Evolutionary conservation across 257 asterid genomes (phyloP).

Genomic region (Prunella vulgaris): DNA sequence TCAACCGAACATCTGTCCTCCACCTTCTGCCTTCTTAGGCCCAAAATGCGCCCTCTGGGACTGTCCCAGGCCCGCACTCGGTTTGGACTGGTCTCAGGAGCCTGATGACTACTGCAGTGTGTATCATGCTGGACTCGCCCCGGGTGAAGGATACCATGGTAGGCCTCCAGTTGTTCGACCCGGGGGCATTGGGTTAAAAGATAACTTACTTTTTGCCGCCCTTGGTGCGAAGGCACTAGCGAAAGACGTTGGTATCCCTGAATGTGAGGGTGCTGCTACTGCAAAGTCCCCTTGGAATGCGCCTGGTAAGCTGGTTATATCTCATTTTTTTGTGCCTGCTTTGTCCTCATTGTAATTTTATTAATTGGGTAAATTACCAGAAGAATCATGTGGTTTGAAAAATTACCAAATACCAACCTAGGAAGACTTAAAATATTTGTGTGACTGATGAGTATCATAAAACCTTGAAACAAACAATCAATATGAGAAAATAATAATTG

Average conservation of each 20-base stretch:
- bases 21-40: slow-evolving; percentile 89
- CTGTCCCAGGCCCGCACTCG: slow-evolving; percentile 56
- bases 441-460: background rate
- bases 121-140: slow-evolving; percentile 64
- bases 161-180: slow-evolving; percentile 79
- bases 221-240: slow-evolving; percentile 76
- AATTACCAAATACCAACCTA: background rate
- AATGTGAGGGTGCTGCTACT: slow-evolving; percentile 97
- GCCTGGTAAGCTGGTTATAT: slow-evolving; percentile 48
- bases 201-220: slow-evolving; percentile 81
- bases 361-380: background rate
- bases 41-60: slow-evolving; percentile 98
- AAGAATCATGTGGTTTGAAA: background rate
- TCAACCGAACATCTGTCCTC: slow-evolving; percentile 59
- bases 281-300: slow-evolving; percentile 99
- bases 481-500: background rate
- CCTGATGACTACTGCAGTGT: slow-evolving; percentile 50
- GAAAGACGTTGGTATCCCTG: slow-evolving; percentile 88
- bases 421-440: background rate
- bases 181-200: slow-evolving; percentile 86
- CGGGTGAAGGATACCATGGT: slow-evolving; percentile 74
- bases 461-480: background rate
- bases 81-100: slow-evolving; percentile 45
- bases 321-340: background rate
- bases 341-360: background rate